Conservation (phyloP, 148 eudicot species). For the Silene latifolia region DNA sequence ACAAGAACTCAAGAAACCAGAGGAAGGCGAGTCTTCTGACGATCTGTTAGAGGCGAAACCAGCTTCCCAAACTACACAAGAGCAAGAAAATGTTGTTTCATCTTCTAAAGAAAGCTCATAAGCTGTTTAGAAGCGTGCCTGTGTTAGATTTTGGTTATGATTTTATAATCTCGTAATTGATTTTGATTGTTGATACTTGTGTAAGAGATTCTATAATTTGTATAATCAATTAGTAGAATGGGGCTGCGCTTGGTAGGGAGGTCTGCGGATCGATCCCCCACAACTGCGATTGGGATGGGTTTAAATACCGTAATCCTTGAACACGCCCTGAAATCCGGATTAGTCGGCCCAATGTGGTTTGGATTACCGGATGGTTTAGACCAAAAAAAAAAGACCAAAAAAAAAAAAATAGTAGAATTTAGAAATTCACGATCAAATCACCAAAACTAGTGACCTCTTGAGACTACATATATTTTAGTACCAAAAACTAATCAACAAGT, state of each 20-base stretch:
- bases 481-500: too few relatives aligned
- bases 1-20: conserved; percentile 64
- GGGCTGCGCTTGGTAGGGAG: too few relatives aligned
- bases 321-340: too few relatives aligned
- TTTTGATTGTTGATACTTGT: neutral
- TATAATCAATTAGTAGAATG: neutral
- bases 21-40: conserved; percentile 37
- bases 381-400: too few relatives aligned
- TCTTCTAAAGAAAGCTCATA: conserved; percentile 44
- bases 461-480: neutral
- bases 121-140: conserved; percentile 14
- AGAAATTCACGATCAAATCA: neutral
- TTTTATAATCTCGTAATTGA: neutral
- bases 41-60: conserved; percentile 35
- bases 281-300: too few relatives aligned
- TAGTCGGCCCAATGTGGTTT: too few relatives aligned
- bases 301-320: too few relatives aligned
- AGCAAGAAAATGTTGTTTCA: conserved; percentile 39
- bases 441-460: neutral
- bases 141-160: neutral
- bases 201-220: neutral
- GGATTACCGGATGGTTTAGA: too few relatives aligned
- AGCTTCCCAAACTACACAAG: conserved; percentile 36
- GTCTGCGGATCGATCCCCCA: too few relatives aligned
- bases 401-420: too few relatives aligned